Conservation (phyloP, 352 stramenopile species). For the Globisporangium rhizosaccharum region DNA sequence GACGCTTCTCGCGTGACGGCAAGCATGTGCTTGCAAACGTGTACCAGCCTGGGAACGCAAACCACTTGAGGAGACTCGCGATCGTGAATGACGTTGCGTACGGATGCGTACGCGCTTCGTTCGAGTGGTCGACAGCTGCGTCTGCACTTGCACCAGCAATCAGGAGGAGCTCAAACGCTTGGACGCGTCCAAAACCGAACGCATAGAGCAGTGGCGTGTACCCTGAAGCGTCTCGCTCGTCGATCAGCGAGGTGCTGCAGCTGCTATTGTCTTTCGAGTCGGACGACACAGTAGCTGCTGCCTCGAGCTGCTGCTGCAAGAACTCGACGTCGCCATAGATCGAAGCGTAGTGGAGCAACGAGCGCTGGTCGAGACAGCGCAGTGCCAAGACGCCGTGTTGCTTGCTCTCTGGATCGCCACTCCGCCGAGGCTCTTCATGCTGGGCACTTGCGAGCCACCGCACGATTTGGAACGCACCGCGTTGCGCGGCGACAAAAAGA, state of each 20-base stretch:
- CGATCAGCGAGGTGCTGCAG: constrained; percentile 8
- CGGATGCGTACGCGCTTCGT: constrained; percentile 34
- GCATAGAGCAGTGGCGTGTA: constrained; percentile 55
- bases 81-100: constrained; percentile 47
- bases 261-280: not conserved
- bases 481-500: constrained; percentile 38
- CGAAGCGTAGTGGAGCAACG: constrained; percentile 45
- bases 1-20: constrained; percentile 19
- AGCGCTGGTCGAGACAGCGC: constrained; percentile 21
- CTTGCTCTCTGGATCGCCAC: not conserved
- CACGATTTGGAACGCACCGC: constrained; percentile 38
- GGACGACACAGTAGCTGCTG: not conserved
- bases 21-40: constrained; percentile 24
- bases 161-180: constrained; percentile 22
- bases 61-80: constrained; percentile 37
- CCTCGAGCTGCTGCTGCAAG: constrained; percentile 10
- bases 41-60: constrained; percentile 60
- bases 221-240: constrained; percentile 29
- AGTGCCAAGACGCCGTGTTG: constrained; percentile 5
- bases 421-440: constrained; percentile 9
- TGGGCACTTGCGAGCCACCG: constrained; percentile 41
- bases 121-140: constrained; percentile 36
- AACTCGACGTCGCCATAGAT: constrained; percentile 34
- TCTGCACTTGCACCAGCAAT: constrained; percentile 28
- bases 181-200: constrained; percentile 41